Percentiles rank a stretch among this genome's conserved stretches.
Evolutionary conservation across 2,329 filamentous ascomycete species (phyloP).

Genomic region (Neofusicoccum umdonicola): DNA sequence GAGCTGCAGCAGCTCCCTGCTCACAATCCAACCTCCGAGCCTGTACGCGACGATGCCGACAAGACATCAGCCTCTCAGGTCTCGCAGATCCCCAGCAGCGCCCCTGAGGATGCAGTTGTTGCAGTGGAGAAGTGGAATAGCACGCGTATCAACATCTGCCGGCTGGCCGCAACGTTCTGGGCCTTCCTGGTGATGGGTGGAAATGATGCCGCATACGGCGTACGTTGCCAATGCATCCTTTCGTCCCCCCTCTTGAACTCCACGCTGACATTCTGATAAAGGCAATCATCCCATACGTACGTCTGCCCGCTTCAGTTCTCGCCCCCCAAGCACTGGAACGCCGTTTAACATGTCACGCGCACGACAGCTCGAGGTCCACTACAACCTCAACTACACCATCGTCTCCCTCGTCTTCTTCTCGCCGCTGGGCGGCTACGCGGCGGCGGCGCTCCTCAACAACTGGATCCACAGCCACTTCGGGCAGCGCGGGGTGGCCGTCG

Average conservation of each 20-base stretch:
- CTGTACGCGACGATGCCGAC: background rate
- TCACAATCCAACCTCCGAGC: background rate
- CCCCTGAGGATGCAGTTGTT: background rate
- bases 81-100: background rate
- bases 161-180: slow-evolving; percentile 59
- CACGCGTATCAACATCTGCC: slow-evolving; percentile 56
- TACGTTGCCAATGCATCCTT: slow-evolving; percentile 32
- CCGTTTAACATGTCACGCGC: background rate
- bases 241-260: background rate
- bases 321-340: too few relatives aligned
- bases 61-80: background rate
- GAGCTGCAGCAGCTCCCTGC: slow-evolving; percentile 5
- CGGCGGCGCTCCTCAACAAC: slow-evolving; percentile 40
- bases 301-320: background rate
- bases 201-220: slow-evolving; percentile 66
- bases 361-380: slow-evolving; percentile 59
- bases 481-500: slow-evolving; percentile 67
- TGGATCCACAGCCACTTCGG: slow-evolving; percentile 52
- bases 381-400: slow-evolving; percentile 59
- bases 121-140: slow-evolving; percentile 61
- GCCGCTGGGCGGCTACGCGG: slow-evolving; percentile 56
- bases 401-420: slow-evolving; percentile 68
- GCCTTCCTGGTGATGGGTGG: slow-evolving; percentile 65
- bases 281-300: slow-evolving; percentile 51
- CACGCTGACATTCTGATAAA: slow-evolving; percentile 6